A percentile compares a stretch with the other conserved stretches of the same genome.
phyloP scores from a whole-genome alignment of 257 asterid species.

The Cinchona pubescens region DNA sequence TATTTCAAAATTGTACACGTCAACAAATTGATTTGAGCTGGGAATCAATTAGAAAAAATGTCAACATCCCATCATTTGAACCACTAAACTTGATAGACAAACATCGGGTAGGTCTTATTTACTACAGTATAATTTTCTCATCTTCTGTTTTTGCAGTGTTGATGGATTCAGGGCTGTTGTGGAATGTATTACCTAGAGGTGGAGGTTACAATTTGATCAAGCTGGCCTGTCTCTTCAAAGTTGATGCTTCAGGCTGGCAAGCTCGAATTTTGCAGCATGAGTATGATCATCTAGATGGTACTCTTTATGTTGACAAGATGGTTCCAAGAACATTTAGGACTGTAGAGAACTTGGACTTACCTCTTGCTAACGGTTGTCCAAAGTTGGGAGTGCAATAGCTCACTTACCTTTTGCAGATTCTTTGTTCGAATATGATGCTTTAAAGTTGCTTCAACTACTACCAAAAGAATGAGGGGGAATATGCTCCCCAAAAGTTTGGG shows the following conservation, averaged over 20 bases:
- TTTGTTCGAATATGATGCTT: too few species aligned
- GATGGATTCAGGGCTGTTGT: conserved; percentile 86
- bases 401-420: neutral
- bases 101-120: neutral
- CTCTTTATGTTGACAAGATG: conserved; percentile 83
- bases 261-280: conserved; percentile 94
- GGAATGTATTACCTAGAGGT: conserved; percentile 71
- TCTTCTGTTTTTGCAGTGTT: conserved; percentile 41
- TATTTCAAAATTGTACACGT: neutral
- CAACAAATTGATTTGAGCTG: neutral
- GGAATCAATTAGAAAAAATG: neutral
- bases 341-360: conserved; percentile 63
- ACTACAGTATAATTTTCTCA: neutral
- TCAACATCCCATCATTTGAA: neutral
- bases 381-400: conserved; percentile 42
- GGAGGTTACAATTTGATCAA: conserved; percentile 72
- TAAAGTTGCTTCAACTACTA: too few species aligned
- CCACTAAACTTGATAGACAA: neutral
- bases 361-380: conserved; percentile 77
- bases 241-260: conserved; percentile 93
- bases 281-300: conserved; percentile 84
- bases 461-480: too few species aligned
- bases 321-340: conserved; percentile 74
- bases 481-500: too few species aligned
- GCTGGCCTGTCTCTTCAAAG: conserved; percentile 63